Conservation (phyloP, 2,329 filamentous ascomycete genomes). For the Lithohypha guttulata region DNA sequence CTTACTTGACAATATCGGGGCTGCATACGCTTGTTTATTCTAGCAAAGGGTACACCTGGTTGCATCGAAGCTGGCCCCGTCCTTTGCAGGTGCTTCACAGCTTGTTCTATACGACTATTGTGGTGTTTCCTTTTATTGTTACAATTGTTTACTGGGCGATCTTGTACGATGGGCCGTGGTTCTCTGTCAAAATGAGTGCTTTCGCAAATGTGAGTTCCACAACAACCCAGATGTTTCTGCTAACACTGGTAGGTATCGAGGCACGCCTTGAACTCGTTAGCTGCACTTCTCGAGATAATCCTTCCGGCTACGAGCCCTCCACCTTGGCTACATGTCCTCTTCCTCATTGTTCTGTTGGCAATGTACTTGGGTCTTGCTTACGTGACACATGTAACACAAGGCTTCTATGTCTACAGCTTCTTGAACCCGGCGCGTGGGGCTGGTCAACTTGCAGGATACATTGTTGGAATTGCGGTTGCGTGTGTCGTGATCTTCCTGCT, state of each 20-base stretch:
- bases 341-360: slow-evolving; percentile 58
- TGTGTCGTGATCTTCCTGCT: slow-evolving; percentile 44
- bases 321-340: slow-evolving; percentile 55
- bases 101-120: slow-evolving; percentile 53
- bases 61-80: slow-evolving; percentile 50
- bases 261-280: slow-evolving; percentile 63
- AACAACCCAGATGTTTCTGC: slow-evolving; percentile 7
- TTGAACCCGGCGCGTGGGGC: slow-evolving; percentile 50
- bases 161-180: slow-evolving; percentile 46
- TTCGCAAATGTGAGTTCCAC: slow-evolving; percentile 39
- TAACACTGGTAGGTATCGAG: slow-evolving; percentile 46
- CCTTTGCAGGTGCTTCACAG: slow-evolving; percentile 54
- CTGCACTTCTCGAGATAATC: slow-evolving; percentile 65
- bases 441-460: slow-evolving; percentile 53
- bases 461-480: slow-evolving; percentile 49
- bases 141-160: slow-evolving; percentile 61
- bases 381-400: slow-evolving; percentile 56
- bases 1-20: slow-evolving; percentile 62
- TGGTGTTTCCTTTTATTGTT: slow-evolving; percentile 57
- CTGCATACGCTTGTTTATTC: slow-evolving; percentile 61
- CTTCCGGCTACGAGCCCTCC: slow-evolving; percentile 54
- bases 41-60: slow-evolving; percentile 38
- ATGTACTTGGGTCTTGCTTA: slow-evolving; percentile 66
- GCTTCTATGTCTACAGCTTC: slow-evolving; percentile 69
- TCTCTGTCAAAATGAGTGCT: slow-evolving; percentile 38